Percentiles rank a stretch among this genome's conserved stretches.
phyloP scores from a whole-genome alignment of 257 asterid genomes.

The Nicotiana tabacum region DNA sequence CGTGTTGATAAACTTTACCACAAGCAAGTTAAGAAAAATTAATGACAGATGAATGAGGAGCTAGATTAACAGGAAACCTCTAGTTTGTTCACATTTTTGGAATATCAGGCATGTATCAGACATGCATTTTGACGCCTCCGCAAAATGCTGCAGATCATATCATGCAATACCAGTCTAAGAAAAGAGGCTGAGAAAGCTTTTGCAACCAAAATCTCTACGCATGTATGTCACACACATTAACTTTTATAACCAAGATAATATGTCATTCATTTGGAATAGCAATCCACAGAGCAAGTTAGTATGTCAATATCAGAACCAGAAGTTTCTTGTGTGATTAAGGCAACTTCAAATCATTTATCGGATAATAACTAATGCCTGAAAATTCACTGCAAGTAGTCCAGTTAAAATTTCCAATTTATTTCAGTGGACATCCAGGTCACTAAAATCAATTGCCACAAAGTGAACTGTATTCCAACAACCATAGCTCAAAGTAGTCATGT shows the following conservation, averaged over 20 bases:
- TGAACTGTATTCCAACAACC: conserved; percentile 4
- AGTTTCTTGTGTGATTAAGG: neutral
- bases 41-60: neutral
- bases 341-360: neutral
- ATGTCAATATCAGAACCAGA: neutral
- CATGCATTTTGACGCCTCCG: neutral
- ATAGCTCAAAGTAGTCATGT: neutral
- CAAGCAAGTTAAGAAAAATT: neutral
- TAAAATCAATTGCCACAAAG: neutral
- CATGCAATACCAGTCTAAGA: neutral
- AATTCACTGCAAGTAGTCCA: neutral
- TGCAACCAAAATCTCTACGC: neutral
- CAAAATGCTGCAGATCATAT: neutral
- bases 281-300: neutral
- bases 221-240: neutral
- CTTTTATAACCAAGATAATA: neutral
- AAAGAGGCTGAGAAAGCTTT: neutral
- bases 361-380: neutral
- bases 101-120: neutral
- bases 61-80: neutral
- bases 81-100: neutral
- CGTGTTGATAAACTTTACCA: neutral
- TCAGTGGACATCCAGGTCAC: neutral
- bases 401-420: neutral
- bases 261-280: neutral